A percentile compares a stretch with the other conserved stretches of the same genome.
These are phyloP conservation scores for Thinopyrum elongatum DNA, from an alignment of 176 grass and related monocot species.

Conservation along the genomic window DNA sequence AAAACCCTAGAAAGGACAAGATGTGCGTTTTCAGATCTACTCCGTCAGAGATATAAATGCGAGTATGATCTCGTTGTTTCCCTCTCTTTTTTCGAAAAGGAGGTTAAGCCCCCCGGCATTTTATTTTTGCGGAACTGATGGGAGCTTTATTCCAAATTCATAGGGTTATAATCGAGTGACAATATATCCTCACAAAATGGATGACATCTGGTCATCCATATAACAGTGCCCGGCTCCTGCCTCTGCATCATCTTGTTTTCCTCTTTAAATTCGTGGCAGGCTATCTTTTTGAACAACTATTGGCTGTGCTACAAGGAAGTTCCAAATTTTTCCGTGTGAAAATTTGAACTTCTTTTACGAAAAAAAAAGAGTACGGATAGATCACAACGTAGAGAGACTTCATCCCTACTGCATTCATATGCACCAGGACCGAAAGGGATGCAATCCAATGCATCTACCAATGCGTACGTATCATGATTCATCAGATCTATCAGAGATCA, in stretches of 20 bases:
- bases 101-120: too few species aligned
- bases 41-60: not conserved
- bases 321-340: not conserved
- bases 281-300: too few species aligned
- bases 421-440: not conserved
- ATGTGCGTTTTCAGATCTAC: not conserved
- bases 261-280: not conserved
- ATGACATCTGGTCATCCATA: too few species aligned
- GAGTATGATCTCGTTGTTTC: not conserved
- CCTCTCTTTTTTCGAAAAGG: not conserved
- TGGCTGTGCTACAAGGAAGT: not conserved
- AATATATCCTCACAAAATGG: too few species aligned
- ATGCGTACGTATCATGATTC: not conserved
- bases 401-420: not conserved
- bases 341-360: too few species aligned
- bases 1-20: not conserved
- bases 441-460: not conserved
- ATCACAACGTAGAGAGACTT: too few species aligned
- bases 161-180: too few species aligned
- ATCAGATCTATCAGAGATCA: conserved; percentile 1
- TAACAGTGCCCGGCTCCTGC: too few species aligned
- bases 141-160: too few species aligned
- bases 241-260: not conserved
- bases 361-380: too few species aligned
- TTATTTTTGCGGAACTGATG: too few species aligned